Evolutionary conservation across 805 yeast genomes (phyloP), one percentile per base, ranked within the genome.

Genomic region (Tetrapisispora nanseiensis): DNA sequence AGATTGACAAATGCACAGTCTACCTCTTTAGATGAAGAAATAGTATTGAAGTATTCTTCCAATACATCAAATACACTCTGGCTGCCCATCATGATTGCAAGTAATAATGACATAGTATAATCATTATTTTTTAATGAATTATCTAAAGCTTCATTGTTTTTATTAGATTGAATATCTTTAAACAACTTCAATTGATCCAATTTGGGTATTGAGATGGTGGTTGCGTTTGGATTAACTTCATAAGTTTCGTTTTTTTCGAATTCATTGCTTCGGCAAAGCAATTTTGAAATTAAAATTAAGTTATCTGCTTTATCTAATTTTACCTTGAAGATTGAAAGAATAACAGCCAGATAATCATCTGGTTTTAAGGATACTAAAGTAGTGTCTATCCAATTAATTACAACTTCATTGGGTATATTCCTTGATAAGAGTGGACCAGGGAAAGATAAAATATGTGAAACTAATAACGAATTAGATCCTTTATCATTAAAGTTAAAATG

Each of bases 41-140:
- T 13, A 10, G 15, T 28, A 6, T 28, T 11, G 15, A 39, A 39
- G 28, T 39, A 39, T 7, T 12, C 12, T 11, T 20, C 20, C 13
- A 39, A 11, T 8, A 22, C 22, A 2, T 19, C 9, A 10, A 20
- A 2, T 3, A 20, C n/a, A 12, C 20, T 3, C 9, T 13, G 13
- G 3, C 11, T 7, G 2, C 92, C 82, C 21, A 77, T 63, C 13
- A 83, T 59, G 45, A 79, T 72, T 1, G 94, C 79, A 38, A 89
- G 65, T 24, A 86, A 57, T 42, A 90, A 63, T 0, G 95, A 83
- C 61, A 87, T 68, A 0, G 92, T 78, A 81, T 86, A 89, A 49
- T 85, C 85, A 7, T 76, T 72, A 39, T 75, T 72, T 1, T 72
- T 66, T 15, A 86, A 57, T 1, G 90, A 78, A 42, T 69, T 63